Base-by-base conservation (phyloP, 2,329 filamentous ascomycete genomes). In the Colletotrichum sublineola region DNA sequence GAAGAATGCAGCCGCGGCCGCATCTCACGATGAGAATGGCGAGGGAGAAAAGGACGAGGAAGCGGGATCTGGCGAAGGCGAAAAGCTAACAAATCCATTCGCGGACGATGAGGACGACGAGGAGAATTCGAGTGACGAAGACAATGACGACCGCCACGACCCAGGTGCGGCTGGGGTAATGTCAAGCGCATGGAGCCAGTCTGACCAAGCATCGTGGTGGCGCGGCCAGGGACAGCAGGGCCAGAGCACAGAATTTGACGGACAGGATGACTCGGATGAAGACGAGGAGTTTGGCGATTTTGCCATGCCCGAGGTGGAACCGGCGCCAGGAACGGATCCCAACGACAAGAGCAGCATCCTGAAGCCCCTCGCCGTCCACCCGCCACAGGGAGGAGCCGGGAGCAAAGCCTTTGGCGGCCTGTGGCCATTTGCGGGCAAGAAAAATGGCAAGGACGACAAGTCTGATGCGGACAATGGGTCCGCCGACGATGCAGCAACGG, bases 231-330 rank as follows among this genome's bases (percentile, higher is more conserved):
- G 85, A 56, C 67, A 74, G 5, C 77, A 78, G 40, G 74, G 77
- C 8, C 74, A 74, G 18, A 77, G 69, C 56, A 78, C 79, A 73
- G 79, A 77, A 53, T 84, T 83, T 57, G 85, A 82, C 38, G 86
- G 85, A 68, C 80, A 78, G 18, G 85, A 83, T 56, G 84, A 83
- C 44, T 86, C 83, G 50, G 86, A 86, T 53, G 86, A 87, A 63
- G 86, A 85, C 52, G 90, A 92, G 74, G 90, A 91, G 76, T 89
- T 93, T 81, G 91, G 90, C 18, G 91, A 93, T 70, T 92, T 92
- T 75, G 90, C 89, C 74, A 89, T 92, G 82, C 88, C 90, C 14
- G 90, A 91, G 78, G 82, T 86, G 63, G 83, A 81, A 75, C 56
- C 76, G 76, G 71, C 76, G 79, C 58, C 78, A 77, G 63, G 55